phyloP scores from a whole-genome alignment of 805 yeast genomes.

The Teunomyces kruisii region DNA sequence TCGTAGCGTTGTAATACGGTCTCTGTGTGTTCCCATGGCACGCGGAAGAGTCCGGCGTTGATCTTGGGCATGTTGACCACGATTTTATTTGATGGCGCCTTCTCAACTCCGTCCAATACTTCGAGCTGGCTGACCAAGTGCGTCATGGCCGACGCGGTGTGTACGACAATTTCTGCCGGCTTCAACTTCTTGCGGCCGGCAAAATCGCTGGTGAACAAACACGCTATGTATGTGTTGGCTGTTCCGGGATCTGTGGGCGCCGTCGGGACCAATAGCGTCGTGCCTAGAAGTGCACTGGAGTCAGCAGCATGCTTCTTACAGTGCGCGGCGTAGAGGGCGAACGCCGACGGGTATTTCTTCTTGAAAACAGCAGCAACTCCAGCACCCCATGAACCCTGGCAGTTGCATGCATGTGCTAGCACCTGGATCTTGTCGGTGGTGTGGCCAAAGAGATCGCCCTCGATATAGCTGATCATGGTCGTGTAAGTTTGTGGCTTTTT shows the following conservation, averaged over 20 bases:
- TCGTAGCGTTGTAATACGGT: slow-evolving; percentile 35
- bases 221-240: slow-evolving; percentile 45
- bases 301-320: slow-evolving; percentile 31
- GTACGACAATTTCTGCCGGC: slow-evolving; percentile 45
- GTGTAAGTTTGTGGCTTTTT: background rate
- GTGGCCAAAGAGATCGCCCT: slow-evolving; percentile 57
- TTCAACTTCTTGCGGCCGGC: slow-evolving; percentile 44
- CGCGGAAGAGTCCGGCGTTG: slow-evolving; percentile 76
- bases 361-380: slow-evolving; percentile 71
- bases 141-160: slow-evolving; percentile 51
- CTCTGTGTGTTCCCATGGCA: slow-evolving; percentile 77
- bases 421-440: slow-evolving; percentile 35
- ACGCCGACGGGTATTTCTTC: slow-evolving; percentile 56
- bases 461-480: slow-evolving; percentile 46
- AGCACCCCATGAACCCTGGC: slow-evolving; percentile 81
- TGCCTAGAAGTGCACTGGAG: slow-evolving; percentile 49
- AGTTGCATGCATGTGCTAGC: slow-evolving; percentile 78
- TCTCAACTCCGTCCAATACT: slow-evolving; percentile 3
- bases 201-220: slow-evolving; percentile 68
- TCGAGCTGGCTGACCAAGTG: slow-evolving; percentile 44
- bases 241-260: slow-evolving; percentile 29
- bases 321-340: slow-evolving; percentile 43
- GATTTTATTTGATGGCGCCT: slow-evolving; percentile 9
- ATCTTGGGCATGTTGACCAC: slow-evolving; percentile 69
- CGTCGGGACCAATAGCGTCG: slow-evolving; percentile 45